phyloP scores from a whole-genome alignment of 257 asterid genomes.

The Solanum okadae region DNA sequence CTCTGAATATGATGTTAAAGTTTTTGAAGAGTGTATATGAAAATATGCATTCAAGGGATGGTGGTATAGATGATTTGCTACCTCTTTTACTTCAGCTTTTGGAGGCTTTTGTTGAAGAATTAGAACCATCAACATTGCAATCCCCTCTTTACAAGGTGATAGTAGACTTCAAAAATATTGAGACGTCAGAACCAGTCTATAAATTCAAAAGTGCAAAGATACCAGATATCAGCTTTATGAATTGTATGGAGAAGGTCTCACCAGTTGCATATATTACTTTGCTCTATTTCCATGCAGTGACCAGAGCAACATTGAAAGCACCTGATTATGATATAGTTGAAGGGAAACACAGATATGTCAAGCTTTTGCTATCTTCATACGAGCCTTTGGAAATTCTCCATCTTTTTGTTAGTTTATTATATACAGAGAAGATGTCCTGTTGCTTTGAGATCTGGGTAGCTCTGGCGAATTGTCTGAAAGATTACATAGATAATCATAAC shows the following conservation, averaged over 20 bases:
- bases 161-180: slow-evolving; percentile 21
- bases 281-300: slow-evolving; percentile 41
- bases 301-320: slow-evolving; percentile 17
- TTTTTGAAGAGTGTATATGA: slow-evolving; percentile 39
- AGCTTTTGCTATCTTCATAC: slow-evolving; percentile 33
- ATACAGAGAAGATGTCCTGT: slow-evolving; percentile 12
- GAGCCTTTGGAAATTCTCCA: slow-evolving; percentile 41
- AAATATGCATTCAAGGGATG: slow-evolving; percentile 17
- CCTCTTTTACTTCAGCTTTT: slow-evolving; percentile 37
- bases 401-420: slow-evolving; percentile 34
- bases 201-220: slow-evolving; percentile 15
- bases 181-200: slow-evolving; percentile 17
- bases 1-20: slow-evolving; percentile 41
- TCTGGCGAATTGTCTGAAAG: slow-evolving; percentile 40
- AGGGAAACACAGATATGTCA: slow-evolving; percentile 30
- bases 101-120: slow-evolving; percentile 38
- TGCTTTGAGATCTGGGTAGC: slow-evolving; percentile 47
- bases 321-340: slow-evolving; percentile 26
- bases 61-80: slow-evolving; percentile 11
- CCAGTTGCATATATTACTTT: slow-evolving; percentile 40
- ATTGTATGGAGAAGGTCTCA: slow-evolving; percentile 37
- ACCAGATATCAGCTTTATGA: slow-evolving; percentile 21
- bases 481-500: slow-evolving; percentile 21
- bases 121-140: slow-evolving; percentile 52
- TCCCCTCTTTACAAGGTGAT: slow-evolving; percentile 65